Base-by-base conservation (phyloP, 2,329 filamentous ascomycete genomes). In the Colletotrichum cuscutae region DNA sequence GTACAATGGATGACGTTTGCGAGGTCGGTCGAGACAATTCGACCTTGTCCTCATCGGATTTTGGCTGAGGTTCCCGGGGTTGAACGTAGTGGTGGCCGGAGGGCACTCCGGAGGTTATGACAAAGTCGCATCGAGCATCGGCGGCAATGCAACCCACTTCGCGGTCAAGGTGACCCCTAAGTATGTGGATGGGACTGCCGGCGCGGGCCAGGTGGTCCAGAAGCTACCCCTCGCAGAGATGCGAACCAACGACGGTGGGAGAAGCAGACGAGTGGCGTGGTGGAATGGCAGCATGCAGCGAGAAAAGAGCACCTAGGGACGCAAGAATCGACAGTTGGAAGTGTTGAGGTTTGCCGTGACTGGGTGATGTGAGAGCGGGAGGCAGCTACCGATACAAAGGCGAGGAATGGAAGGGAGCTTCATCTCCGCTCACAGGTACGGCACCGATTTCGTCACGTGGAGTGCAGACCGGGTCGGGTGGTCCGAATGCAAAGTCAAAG, bases 401-500 rank as follows among this genome's bases (percentile, higher is more conserved):
- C 9, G 24, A 61, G 42, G 42, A 62, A 67, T 32, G 65, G 22
- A 15, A 53, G 42, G n/a, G 22, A 26, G 30, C 15, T 30, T 4
- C 24, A 28, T 9, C 22, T 35, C 32, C 15, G 24, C 22, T 15
- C 52, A 24, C 13, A 15, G 22, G 26, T 56, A 19, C 52, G 30
- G 32, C 35, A 5, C 24, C 19, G 46, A n/a, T 62, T 62, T 30
- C 26, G 32, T 72, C 70, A 69, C 70, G 59, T 72, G 70, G 49
- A 46, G 30, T 60, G 49, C 60, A 65, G 57, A 7, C 32, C 60
- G 57, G 62, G 24, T 54, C 26, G 22, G 26, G 28, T 54, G 32
- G 46, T 57, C 70, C 54, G 60, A 35, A 65, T 72, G 66, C 70
- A 72, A 46, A 35, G 32, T 64, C 42, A 54, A 70, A 72, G 58